Evolutionary conservation across 2,329 filamentous ascomycete genomes (phyloP).

Genomic region (Endoconidiophora polonica): DNA sequence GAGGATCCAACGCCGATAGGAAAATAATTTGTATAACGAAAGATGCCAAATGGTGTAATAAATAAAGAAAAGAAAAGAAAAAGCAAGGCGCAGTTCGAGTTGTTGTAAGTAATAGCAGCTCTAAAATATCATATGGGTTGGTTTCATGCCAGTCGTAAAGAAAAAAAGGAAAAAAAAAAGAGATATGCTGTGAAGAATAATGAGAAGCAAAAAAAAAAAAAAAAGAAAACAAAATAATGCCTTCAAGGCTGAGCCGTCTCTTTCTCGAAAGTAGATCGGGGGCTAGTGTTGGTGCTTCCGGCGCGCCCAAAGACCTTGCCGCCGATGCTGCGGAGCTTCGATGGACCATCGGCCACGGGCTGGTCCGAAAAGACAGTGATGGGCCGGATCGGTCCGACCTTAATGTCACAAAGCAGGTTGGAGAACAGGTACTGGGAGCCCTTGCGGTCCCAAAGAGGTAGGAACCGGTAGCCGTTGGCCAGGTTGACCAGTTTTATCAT

Average conservation of each 20-base stretch:
- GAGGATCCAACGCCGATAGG: too few species aligned
- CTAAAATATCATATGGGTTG: background rate
- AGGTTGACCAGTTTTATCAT: conserved; percentile 83
- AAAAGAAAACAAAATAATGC: conserved; percentile 17
- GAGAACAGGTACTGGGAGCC: conserved; percentile 92
- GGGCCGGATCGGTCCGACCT: conserved; percentile 41
- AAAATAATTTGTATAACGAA: too few species aligned
- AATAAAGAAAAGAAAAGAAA: background rate
- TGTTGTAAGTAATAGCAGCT: background rate
- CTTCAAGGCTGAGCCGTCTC: conserved; percentile 29
- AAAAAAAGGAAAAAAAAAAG: conserved; percentile 14
- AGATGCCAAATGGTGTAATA: too few species aligned
- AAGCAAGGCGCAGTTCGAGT: too few species aligned
- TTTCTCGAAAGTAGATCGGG: conserved; percentile 35
- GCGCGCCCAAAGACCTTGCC: conserved; percentile 40
- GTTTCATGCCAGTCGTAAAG: conserved; percentile 13
- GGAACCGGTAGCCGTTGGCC: conserved; percentile 80
- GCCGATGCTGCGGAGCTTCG: conserved; percentile 38
- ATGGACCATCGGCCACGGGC: conserved; percentile 20
- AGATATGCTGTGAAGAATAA: background rate
- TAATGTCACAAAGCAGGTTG: conserved; percentile 80
- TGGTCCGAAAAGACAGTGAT: conserved; percentile 31
- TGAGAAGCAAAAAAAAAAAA: conserved; percentile 7
- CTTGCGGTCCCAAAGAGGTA: conserved; percentile 74
- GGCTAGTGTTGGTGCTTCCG: conserved; percentile 27